Conservation (phyloP, 106 monocot genomes). For the Phalaenopsis equestris region DNA sequence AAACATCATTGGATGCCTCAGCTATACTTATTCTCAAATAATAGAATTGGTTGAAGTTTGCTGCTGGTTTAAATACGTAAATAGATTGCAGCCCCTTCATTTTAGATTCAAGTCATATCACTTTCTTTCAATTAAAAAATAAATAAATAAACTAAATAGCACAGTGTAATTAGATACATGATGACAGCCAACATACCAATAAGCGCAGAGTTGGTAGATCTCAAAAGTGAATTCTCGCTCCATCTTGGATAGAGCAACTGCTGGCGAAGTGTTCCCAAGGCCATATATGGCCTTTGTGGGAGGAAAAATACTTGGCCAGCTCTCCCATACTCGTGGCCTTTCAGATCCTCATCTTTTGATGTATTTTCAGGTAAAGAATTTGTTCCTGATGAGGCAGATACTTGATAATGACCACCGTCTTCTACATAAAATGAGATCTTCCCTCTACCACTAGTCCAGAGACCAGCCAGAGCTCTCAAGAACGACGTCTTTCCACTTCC, state of each 20-base stretch:
- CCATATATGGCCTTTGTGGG: conserved; percentile 94
- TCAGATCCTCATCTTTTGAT: conserved; percentile 13
- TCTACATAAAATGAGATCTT: conserved; percentile 47
- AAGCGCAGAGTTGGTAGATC: conserved; percentile 12
- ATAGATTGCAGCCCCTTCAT: too few species aligned
- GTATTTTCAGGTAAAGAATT: conserved; percentile 14
- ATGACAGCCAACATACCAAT: conserved; percentile 17
- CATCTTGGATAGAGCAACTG: conserved; percentile 97
- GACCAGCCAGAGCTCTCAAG: conserved; percentile 89
- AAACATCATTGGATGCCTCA: too few species aligned
- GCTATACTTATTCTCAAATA: too few species aligned
- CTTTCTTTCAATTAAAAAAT: not conserved
- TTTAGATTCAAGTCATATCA: not conserved
- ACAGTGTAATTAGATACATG: not conserved
- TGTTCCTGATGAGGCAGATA: conserved; percentile 13
- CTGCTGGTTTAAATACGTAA: too few species aligned
- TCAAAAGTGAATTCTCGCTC: conserved; percentile 34
- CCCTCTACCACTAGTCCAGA: conserved; percentile 77
- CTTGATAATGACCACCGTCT: conserved; percentile 12
- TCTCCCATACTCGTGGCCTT: conserved; percentile 26
- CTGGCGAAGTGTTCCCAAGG: conserved; percentile 75
- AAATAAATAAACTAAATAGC: not conserved
- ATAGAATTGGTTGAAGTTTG: too few species aligned
- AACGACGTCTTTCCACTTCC: conserved; percentile 95
- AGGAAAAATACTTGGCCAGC: conserved; percentile 66